Base-by-base conservation (phyloP, 2,329 filamentous ascomycete species). In the Stemphylium lycopersici region DNA sequence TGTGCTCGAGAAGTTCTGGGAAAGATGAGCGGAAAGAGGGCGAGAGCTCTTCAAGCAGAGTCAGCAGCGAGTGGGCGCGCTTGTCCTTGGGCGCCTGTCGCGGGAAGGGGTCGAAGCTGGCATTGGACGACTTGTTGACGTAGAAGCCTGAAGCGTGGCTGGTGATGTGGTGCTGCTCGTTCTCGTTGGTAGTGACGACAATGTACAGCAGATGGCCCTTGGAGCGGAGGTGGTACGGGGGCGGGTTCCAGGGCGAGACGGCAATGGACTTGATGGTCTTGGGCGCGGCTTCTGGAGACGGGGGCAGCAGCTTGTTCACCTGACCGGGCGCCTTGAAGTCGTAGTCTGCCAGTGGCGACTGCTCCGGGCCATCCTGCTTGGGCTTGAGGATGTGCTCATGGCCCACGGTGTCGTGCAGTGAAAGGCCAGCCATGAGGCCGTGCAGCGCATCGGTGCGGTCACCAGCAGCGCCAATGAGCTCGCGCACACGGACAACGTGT, bases 161-260 rank as follows among this genome's bases (percentile, higher is more conserved):
- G 8, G 96, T 99, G 70, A 99, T 89, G 76, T 97, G 92, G 76
- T 90, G 88, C 75, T 96, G 91, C 78, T 99, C 95, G 59, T 93
- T 93, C 77, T 99, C 95, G 66, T 91, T 93, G 52, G 93, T 98
- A 13, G 89, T 93, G 38, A 95, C 83, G 59, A 91, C 83, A 16
- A 99, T 83, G 76, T 99, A 99, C 43, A 99, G 83, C 53, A 99
- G 81, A 75, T 99, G 95, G 18, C 95, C 95, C 72, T 90, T 91
- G 72, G 96, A 91, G 62, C 93, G 87, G 47, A 97, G 84, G 72
- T 96, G 87, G 73, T 93, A 92, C 41, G 95, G 95, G 36, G 93
- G 93, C 33, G 96, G 95, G 78, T 98, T 98, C 95, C 95, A 99
- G 5, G 92, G 84, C 12, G 95, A 98, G 26, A 99, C 81, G 26